phyloP scores from a whole-genome alignment of 192 early-diverging fungal species.

The Coemansia sp. region DNA sequence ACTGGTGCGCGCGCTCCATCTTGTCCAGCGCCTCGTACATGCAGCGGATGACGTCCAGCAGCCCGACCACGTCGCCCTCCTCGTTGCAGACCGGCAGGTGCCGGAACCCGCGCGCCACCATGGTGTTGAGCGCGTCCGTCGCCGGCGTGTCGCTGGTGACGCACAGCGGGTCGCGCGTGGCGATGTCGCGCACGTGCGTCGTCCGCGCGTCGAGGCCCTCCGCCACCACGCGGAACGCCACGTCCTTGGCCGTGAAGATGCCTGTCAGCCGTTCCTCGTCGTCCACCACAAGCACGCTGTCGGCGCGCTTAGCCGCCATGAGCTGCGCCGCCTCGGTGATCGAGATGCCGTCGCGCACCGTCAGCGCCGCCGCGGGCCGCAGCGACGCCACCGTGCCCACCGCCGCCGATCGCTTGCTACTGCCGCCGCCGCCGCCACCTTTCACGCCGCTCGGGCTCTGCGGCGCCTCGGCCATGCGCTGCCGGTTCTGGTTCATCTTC shows the following conservation, averaged over 20 bases:
- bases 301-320: constrained; percentile 97
- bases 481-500: constrained; percentile 57
- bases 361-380: constrained; percentile 83
- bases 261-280: constrained; percentile 89
- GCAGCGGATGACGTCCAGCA: constrained; percentile 86
- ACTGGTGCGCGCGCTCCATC: constrained; percentile 83
- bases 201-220: constrained; percentile 66
- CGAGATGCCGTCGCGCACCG: constrained; percentile 74
- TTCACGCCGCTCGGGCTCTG: constrained; percentile 3
- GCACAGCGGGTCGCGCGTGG: constrained; percentile 90
- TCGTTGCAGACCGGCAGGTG: constrained; percentile 88
- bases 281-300: constrained; percentile 95
- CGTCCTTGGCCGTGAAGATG: constrained; percentile 98
- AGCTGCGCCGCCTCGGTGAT: constrained; percentile 86
- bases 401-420: constrained; percentile 29
- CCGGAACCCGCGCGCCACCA: constrained; percentile 83
- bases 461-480: constrained; percentile 27
- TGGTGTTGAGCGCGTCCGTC: constrained; percentile 79
- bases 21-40: constrained; percentile 84
- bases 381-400: constrained; percentile 89
- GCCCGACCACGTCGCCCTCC: constrained; percentile 82
- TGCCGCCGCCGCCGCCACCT: constrained; percentile 11
- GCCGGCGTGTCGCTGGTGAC: constrained; percentile 83
- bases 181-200: constrained; percentile 81
- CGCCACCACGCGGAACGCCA: constrained; percentile 94